Conservation (phyloP, 2,329 filamentous ascomycete genomes). For the Tolypocladium ovalisporum region DNA sequence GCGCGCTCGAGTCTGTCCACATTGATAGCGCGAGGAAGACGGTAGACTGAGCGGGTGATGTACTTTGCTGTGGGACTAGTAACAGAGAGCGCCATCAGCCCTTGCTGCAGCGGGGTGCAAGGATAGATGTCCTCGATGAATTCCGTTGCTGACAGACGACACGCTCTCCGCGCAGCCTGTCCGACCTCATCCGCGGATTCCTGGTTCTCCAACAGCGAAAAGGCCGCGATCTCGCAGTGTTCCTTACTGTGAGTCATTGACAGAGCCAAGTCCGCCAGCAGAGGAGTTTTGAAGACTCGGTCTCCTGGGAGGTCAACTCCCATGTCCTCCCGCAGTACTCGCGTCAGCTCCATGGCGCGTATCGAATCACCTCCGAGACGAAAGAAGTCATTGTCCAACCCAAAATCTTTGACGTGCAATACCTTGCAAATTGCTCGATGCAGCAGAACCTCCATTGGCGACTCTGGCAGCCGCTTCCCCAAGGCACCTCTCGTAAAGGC, state of each 20-base stretch:
- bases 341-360: constrained; percentile 30
- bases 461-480: background rate
- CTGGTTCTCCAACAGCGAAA: constrained; percentile 1
- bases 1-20: constrained; percentile 2
- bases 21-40: constrained; percentile 3
- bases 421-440: background rate
- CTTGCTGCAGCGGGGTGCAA: constrained; percentile 24
- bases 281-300: constrained; percentile 3
- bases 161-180: background rate
- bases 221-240: background rate
- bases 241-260: background rate
- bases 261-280: constrained; percentile 2
- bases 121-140: constrained; percentile 23
- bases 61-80: constrained; percentile 10
- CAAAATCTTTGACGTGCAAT: constrained; percentile 9
- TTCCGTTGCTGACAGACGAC: background rate
- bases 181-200: background rate
- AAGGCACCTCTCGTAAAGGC: background rate
- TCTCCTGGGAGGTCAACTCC: constrained; percentile 2
- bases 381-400: constrained; percentile 25
- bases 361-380: constrained; percentile 32
- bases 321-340: constrained; percentile 16
- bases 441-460: background rate
- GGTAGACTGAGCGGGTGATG: constrained; percentile 6
- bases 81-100: constrained; percentile 20